phyloP scores from a whole-genome alignment of 2,329 filamentous ascomycete species.

The Neofusicoccum kwambonambiense region DNA sequence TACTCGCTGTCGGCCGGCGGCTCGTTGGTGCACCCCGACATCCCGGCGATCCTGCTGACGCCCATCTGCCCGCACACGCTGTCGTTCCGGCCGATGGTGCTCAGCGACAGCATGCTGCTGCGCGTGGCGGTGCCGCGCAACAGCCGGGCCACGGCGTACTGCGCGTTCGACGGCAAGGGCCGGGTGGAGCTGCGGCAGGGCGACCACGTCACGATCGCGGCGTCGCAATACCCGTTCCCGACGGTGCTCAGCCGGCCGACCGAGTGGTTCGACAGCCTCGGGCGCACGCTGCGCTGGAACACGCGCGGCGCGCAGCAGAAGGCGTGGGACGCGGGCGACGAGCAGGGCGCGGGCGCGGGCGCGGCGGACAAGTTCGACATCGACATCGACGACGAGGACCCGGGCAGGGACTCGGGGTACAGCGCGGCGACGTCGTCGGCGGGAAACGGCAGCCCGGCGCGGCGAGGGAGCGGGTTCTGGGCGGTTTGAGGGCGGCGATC shows the following conservation, averaged over 20 bases:
- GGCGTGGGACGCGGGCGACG: conserved; percentile 60
- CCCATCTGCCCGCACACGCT: conserved; percentile 97
- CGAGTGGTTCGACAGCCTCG: conserved; percentile 97
- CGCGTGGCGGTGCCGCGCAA: conserved; percentile 81
- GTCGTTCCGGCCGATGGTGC: conserved; percentile 95
- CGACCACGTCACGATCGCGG: conserved; percentile 93
- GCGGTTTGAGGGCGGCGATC: not conserved
- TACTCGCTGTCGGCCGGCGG: conserved; percentile 96
- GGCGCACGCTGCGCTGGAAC: conserved; percentile 91
- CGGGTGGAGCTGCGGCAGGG: conserved; percentile 89
- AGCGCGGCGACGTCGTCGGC: conserved; percentile 37
- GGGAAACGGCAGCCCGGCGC: conserved; percentile 17
- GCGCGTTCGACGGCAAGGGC: conserved; percentile 95
- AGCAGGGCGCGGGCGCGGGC: conserved; percentile 48
- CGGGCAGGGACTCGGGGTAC: conserved; percentile 43
- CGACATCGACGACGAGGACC: conserved; percentile 70
- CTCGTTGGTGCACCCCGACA: conserved; percentile 92
- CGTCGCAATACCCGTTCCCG: conserved; percentile 94
- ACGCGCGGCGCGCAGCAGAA: conserved; percentile 89
- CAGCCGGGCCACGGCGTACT: conserved; percentile 91
- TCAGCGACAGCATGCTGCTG: conserved; percentile 90
- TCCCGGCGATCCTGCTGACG: conserved; percentile 92
- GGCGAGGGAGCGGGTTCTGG: conserved; percentile 12
- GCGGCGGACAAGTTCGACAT: conserved; percentile 74
- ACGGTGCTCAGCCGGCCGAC: conserved; percentile 86